phyloP scores from a whole-genome alignment of 2,329 filamentous ascomycete species.

The Gnomoniopsis sp. region DNA sequence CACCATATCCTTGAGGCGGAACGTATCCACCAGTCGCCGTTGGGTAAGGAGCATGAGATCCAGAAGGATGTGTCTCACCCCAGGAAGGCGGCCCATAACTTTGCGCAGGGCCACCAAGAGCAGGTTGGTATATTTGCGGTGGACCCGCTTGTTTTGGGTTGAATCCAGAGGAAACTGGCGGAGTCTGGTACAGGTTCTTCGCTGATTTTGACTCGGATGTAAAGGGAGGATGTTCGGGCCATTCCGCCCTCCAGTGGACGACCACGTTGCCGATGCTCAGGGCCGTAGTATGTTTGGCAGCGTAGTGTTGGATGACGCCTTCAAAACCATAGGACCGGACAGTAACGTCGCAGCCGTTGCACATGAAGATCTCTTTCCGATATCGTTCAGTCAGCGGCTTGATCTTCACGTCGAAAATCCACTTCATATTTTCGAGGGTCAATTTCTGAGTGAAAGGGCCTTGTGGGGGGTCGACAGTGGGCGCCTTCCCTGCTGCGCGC shows the following conservation, averaged over 20 bases:
- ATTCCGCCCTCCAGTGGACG: slow-evolving; percentile 77
- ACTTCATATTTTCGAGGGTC: slow-evolving; percentile 82
- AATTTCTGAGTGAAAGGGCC: slow-evolving; percentile 59
- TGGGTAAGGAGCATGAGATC: slow-evolving; percentile 25
- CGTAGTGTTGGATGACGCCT: slow-evolving; percentile 77
- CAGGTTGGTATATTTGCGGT: slow-evolving; percentile 20
- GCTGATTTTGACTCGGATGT: slow-evolving; percentile 52
- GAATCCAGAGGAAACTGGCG: slow-evolving; percentile 5
- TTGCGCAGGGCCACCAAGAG: slow-evolving; percentile 24
- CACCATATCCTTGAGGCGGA: slow-evolving; percentile 8
- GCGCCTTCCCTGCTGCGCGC: slow-evolving; percentile 41
- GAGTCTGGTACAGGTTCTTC: slow-evolving; percentile 23
- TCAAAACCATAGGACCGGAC: slow-evolving; percentile 72
- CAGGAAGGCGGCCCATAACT: slow-evolving; percentile 31
- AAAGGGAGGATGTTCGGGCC: slow-evolving; percentile 75
- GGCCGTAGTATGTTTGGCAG: slow-evolving; percentile 71
- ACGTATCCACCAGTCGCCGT: neutral
- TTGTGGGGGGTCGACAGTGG: slow-evolving; percentile 44
- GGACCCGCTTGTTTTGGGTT: slow-evolving; percentile 19
- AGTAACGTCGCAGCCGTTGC: slow-evolving; percentile 63
- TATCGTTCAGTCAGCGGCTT: slow-evolving; percentile 64
- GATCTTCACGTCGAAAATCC: slow-evolving; percentile 75
- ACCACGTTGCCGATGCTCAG: slow-evolving; percentile 70
- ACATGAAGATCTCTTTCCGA: slow-evolving; percentile 72
- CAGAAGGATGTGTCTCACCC: slow-evolving; percentile 27